These are phyloP conservation scores for Diaporthe aspalathi DNA, from an alignment of 2,329 filamentous ascomycete genomes.

Conservation along the genomic window DNA sequence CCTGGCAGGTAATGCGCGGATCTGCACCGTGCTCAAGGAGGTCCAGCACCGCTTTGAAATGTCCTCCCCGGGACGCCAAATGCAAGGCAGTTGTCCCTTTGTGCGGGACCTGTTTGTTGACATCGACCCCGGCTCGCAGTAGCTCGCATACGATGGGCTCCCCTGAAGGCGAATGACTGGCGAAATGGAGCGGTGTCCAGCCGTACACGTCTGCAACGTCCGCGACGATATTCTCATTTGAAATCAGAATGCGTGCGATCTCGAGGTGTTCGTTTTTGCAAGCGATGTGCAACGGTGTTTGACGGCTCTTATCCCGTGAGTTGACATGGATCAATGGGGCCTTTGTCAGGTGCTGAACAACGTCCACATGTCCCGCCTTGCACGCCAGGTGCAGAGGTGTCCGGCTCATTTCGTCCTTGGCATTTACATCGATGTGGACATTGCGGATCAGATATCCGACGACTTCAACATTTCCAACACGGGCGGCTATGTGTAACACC, in stretches of 20 bases:
- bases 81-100: neutral
- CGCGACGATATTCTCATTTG: too few species aligned
- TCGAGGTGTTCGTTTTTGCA: neutral
- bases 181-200: neutral
- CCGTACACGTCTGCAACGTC: neutral
- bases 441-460: neutral
- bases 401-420: too few species aligned
- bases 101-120: neutral
- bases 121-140: neutral
- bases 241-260: neutral
- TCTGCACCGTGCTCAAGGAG: constrained; percentile 1
- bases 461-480: neutral
- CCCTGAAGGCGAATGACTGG: neutral
- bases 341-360: neutral
- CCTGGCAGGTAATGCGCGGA: neutral
- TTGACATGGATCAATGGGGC: neutral
- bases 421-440: neutral
- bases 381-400: neutral
- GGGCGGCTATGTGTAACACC: neutral
- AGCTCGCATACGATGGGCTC: neutral
- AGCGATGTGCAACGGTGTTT: neutral
- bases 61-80: neutral
- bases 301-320: neutral
- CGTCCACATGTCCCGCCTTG: neutral
- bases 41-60: neutral